Base-by-base conservation (phyloP, 1,284 basidiomycete genomes). In the Cryptococcus sp. region DNA sequence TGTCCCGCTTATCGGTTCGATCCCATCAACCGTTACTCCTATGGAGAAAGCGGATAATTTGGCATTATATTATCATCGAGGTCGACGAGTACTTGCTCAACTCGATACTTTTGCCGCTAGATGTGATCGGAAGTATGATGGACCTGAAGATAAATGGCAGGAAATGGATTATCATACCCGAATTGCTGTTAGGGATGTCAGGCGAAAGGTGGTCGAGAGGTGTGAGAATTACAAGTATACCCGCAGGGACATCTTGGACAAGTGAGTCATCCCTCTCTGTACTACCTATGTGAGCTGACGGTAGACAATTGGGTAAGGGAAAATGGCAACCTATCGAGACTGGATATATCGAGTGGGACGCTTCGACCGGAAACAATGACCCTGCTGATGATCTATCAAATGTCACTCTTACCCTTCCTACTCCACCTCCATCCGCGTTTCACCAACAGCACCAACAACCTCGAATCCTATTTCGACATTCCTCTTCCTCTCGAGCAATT, bases 161-260 rank as follows among this genome's bases (percentile, higher is more conserved):
- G 70, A 69, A 37, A 55, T 74, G n/a, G 62, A 64, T 24, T 61
- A 64, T 45, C 52, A 63, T 9, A 67, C 63, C n/a, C 55, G 70
- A 19, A 63, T 67, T 21, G 70, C 73, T 0, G 56, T 76, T 18
- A 52, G 70, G 31, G 67, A 72, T 48, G 69, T 76, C 18, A 51
- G 73, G 31, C 56, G 74, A 36, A 74, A 76, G 54, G 64, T 68
- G n/a, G 73, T 76, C 13, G 74, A 76, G 56, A 56, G 73, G 23
- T 72, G 67, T 37, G 74, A 76, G 54, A 76, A 76, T 52, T 76
- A 76, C 68, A 73, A 73, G 61, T 74, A 76, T 50, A 76, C 73
- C 39, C 63, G 73, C 7, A 60, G 74, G n/a, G 72, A 76, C 54
- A 58, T 72, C 11, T 60, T 76, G 11, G 65, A 74, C 60, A 73